Evolutionary conservation across 1,284 basidiomycete genomes (phyloP), one percentile per base, ranked within the genome.

Genomic region (Tilletia indica): DNA sequence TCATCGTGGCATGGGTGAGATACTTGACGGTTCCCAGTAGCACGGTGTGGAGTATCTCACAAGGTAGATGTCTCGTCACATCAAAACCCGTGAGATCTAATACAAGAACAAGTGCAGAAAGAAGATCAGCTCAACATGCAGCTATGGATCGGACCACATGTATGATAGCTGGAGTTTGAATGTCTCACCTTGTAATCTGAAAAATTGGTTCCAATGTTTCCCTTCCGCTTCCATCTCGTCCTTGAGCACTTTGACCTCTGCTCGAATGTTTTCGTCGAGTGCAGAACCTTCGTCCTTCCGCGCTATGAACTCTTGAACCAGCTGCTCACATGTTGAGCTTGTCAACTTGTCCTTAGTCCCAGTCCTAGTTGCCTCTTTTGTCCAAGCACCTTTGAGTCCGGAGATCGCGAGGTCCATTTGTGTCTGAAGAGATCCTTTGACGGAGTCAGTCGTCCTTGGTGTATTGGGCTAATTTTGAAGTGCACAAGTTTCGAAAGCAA

Each of bases 61-160:
- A 61, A 14, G 56, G 11, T 4, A 61, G 56, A 31, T 61, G 19
- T 31, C 6, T 61, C 8, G 56, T 61, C 8, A 61, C 31, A 31
- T 61, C 56, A 31, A 61, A 61, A 5, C 56, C 56, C 3, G 56
- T 31, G 56, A 36, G 21, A 31, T 61, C 56, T 61, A n/a, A n/a
- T n/a, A n/a, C n/a, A n/a, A n/a, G n/a, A n/a, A n/a, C n/a, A n/a
- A n/a, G n/a, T n/a, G n/a, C n/a, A n/a, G n/a, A n/a, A n/a, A n/a
- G n/a, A n/a, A n/a, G n/a, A n/a, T n/a, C n/a, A n/a, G n/a, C n/a
- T n/a, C n/a, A 36, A 4, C 19, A 54, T 9, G 25, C 25, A n/a
- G 16, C n/a, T 4, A 54, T n/a, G 6, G 19, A 19, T 6, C 51
- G 25, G 25, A 19, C 25, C 4, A 19, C 51, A n/a, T 19, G n/a